phyloP scores from a whole-genome alignment of 805 yeast genomes.

The Danielia oregonensis region DNA sequence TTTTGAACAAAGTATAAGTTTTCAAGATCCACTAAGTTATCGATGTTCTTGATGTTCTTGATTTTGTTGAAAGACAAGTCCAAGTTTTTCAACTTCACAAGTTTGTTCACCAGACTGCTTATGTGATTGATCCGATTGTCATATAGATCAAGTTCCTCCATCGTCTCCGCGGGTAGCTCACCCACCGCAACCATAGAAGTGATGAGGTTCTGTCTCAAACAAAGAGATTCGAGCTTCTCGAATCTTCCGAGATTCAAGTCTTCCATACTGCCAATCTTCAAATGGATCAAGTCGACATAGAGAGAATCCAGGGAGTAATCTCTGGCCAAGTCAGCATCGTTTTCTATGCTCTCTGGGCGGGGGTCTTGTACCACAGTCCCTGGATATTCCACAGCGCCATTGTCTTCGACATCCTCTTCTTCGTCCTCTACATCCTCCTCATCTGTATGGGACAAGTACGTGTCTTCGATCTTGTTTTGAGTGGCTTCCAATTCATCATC shows the following conservation, averaged over 20 bases:
- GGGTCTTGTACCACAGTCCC: conserved; percentile 44
- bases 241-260: conserved; percentile 60
- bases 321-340: conserved; percentile 63
- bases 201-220: conserved; percentile 80
- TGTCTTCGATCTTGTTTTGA: conserved; percentile 1
- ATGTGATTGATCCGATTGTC: conserved; percentile 91
- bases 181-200: conserved; percentile 53
- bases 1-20: conserved; percentile 87
- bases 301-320: conserved; percentile 56
- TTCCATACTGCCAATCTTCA: conserved; percentile 62
- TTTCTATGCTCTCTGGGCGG: conserved; percentile 52
- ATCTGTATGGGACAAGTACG: conserved; percentile 17
- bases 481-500: neutral
- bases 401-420: conserved; percentile 24
- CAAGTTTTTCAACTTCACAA: conserved; percentile 52
- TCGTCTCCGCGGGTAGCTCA: conserved; percentile 58
- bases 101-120: conserved; percentile 61
- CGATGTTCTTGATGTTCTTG: conserved; percentile 77
- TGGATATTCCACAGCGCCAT: conserved; percentile 40
- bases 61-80: conserved; percentile 91
- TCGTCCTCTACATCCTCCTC: conserved; percentile 24
- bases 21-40: conserved; percentile 55
- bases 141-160: conserved; percentile 83
- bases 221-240: conserved; percentile 51
- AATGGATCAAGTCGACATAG: conserved; percentile 62